These are phyloP conservation scores for Paramecium primaurelia DNA, from an alignment of 73 alveolate species.

Conservation along the genomic window DNA sequence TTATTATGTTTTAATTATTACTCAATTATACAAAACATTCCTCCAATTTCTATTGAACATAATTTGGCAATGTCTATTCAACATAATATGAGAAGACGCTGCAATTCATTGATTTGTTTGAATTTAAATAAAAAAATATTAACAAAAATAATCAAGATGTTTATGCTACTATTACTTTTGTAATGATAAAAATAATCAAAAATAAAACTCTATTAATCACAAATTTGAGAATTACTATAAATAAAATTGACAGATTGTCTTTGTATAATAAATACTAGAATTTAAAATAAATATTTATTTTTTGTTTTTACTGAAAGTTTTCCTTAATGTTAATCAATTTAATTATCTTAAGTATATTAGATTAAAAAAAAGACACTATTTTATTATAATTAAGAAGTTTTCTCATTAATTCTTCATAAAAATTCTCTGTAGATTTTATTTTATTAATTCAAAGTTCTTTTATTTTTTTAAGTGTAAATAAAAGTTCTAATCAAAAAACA, in stretches of 20 bases:
- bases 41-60: neutral
- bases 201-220: no score
- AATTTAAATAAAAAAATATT: neutral
- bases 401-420: no score
- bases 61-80: neutral
- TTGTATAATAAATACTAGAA: no score
- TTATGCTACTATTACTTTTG: neutral
- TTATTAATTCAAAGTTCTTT: no score
- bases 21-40: neutral
- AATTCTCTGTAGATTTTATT: no score
- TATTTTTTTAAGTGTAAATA: no score
- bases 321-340: neutral
- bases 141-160: neutral
- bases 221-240: no score
- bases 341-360: no score
- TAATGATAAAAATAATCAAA: neutral
- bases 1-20: neutral
- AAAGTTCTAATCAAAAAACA: no score
- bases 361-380: neutral
- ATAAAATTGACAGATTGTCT: no score
- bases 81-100: neutral
- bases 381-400: neutral
- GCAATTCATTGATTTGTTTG: slow-evolving; percentile 7
- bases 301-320: neutral
- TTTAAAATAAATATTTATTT: no score